Conservation (phyloP, 2,329 filamentous ascomycete genomes). For the Microascus cirrosus region DNA sequence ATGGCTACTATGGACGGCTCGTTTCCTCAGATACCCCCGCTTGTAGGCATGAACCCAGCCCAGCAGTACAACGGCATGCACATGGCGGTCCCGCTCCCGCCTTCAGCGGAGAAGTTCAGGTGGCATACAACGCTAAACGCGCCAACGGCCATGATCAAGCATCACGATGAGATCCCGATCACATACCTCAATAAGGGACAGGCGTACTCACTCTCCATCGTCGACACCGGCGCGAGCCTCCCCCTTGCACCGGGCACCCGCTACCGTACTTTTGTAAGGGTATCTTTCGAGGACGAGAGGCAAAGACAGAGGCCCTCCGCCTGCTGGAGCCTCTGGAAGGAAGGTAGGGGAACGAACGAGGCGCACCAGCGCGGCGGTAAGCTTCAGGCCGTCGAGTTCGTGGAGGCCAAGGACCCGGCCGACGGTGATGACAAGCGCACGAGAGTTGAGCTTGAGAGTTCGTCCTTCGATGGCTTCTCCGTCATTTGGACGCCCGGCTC, state of each 20-base stretch:
- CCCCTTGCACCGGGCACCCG: slow-evolving; percentile 49
- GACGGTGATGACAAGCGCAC: slow-evolving; percentile 56
- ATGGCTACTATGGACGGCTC: slow-evolving; percentile 47
- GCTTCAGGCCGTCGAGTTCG: slow-evolving; percentile 88
- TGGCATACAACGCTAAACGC: slow-evolving; percentile 86
- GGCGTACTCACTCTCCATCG: slow-evolving; percentile 76
- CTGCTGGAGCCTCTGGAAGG: slow-evolving; percentile 90
- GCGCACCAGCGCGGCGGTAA: slow-evolving; percentile 88
- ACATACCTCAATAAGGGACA: slow-evolving; percentile 98
- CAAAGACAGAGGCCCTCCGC: slow-evolving; percentile 72
- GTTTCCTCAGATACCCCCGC: slow-evolving; percentile 49
- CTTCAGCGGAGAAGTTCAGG: slow-evolving; percentile 63
- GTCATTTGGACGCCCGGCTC: slow-evolving; percentile 74
- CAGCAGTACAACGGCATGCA: slow-evolving; percentile 32
- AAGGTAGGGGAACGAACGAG: slow-evolving; percentile 89
- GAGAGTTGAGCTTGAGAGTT: slow-evolving; percentile 58
- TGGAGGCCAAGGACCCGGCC: slow-evolving; percentile 51
- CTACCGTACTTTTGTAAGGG: slow-evolving; percentile 85
- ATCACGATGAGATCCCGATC: slow-evolving; percentile 83
- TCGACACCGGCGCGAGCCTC: slow-evolving; percentile 60
- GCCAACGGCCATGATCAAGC: slow-evolving; percentile 91
- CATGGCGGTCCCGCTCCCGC: slow-evolving; percentile 34
- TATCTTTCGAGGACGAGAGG: slow-evolving; percentile 94
- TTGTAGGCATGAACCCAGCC: slow-evolving; percentile 45
- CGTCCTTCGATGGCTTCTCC: slow-evolving; percentile 89